These are phyloP conservation scores for Lachancea dasiensis DNA, from an alignment of 805 yeast genomes.

Conservation along the genomic window DNA sequence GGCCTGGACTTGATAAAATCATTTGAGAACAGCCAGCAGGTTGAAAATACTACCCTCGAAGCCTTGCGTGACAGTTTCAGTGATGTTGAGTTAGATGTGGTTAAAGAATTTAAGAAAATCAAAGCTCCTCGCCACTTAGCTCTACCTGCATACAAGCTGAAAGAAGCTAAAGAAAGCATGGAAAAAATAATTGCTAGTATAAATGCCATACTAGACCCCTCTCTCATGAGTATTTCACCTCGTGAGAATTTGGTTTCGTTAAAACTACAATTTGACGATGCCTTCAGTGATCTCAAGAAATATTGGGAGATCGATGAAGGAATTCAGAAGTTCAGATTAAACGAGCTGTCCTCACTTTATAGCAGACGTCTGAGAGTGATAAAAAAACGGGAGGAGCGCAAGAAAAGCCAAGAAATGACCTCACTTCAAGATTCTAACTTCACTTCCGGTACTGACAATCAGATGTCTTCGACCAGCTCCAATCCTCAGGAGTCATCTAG, in stretches of 20 bases:
- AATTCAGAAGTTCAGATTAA: slow-evolving; percentile 28
- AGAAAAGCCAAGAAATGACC: slow-evolving; percentile 12
- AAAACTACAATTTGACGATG: slow-evolving; percentile 24
- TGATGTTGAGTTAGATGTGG: slow-evolving; percentile 44
- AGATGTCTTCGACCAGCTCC: slow-evolving; percentile 1
- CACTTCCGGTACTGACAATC: slow-evolving; percentile 4
- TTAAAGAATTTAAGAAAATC: slow-evolving; percentile 44
- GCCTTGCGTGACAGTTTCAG: slow-evolving; percentile 40
- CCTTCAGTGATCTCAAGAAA: slow-evolving; percentile 14
- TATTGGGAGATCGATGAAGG: slow-evolving; percentile 16
- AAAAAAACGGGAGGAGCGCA: slow-evolving; percentile 25
- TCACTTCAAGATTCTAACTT: no score
- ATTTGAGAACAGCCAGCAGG: slow-evolving; percentile 40
- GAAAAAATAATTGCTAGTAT: slow-evolving; percentile 14
- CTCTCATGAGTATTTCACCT: slow-evolving; percentile 13
- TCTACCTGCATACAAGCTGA: slow-evolving; percentile 11
- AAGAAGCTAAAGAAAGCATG: slow-evolving; percentile 13
- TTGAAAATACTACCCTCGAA: slow-evolving; percentile 41
- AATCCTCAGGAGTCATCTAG: neutral
- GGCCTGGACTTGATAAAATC: slow-evolving; percentile 38
- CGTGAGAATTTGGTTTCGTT: slow-evolving; percentile 32
- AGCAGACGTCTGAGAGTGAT: slow-evolving; percentile 22
- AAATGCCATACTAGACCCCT: slow-evolving; percentile 24
- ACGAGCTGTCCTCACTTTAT: slow-evolving; percentile 25
- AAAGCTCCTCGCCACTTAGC: slow-evolving; percentile 26